Conservation (phyloP, 768 basidiomycete species). For the Tubosaeta sp. region DNA sequence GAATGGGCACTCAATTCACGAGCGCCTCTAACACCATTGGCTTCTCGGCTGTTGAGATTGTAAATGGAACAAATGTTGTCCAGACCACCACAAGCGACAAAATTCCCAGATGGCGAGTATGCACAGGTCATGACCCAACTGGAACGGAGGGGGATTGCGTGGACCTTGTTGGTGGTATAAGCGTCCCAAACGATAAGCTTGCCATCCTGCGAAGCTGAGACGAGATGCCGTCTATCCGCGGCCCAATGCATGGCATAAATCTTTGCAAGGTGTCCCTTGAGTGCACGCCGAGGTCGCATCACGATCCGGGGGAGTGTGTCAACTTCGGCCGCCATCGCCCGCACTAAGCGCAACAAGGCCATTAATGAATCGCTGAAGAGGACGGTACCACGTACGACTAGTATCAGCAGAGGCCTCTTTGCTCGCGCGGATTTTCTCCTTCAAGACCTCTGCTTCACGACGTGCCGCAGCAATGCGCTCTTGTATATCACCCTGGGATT, state of each 20-base stretch:
- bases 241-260: slow-evolving; percentile 99
- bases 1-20: slow-evolving; percentile 96
- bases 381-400: slow-evolving; percentile 62
- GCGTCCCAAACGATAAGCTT: slow-evolving; percentile 99
- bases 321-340: slow-evolving; percentile 97
- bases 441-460: slow-evolving; percentile 93
- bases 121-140: slow-evolving; percentile 99
- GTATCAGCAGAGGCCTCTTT: slow-evolving; percentile 98
- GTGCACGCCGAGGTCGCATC: slow-evolving; percentile 92
- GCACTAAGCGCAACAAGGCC: slow-evolving; percentile 52
- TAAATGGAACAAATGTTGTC: slow-evolving; percentile 99
- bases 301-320: slow-evolving; percentile 94
- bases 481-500: slow-evolving; percentile 80
- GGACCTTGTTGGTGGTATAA: slow-evolving; percentile 99
- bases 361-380: slow-evolving; percentile 8
- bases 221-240: slow-evolving; percentile 92
- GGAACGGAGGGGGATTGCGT: slow-evolving; percentile 95
- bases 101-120: slow-evolving; percentile 94
- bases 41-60: slow-evolving; percentile 76
- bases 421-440: slow-evolving; percentile 97
- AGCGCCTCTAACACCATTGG: slow-evolving; percentile 80
- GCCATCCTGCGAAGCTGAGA: slow-evolving; percentile 99
- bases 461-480: slow-evolving; percentile 94
- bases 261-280: slow-evolving; percentile 97
- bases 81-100: slow-evolving; percentile 96